These are phyloP conservation scores for Talaromyces wortmannii DNA, from an alignment of 495 filamentous ascomycete species.

Conservation along the genomic window DNA sequence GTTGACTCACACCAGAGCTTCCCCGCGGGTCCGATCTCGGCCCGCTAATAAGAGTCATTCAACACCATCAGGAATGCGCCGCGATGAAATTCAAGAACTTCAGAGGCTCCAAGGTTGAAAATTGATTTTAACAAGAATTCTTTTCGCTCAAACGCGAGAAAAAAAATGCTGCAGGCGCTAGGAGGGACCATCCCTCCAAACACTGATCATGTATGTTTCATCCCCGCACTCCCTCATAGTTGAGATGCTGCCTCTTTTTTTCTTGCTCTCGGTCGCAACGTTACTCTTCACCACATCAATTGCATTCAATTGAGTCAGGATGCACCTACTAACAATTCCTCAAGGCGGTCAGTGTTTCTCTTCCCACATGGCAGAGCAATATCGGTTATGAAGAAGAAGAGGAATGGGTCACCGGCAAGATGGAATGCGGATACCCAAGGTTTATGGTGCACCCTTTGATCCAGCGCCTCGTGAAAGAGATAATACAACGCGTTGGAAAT, in stretches of 20 bases:
- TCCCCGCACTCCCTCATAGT: constrained; percentile 14
- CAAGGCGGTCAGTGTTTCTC: constrained; percentile 90
- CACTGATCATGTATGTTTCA: constrained; percentile 46
- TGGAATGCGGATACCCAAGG: constrained; percentile 89
- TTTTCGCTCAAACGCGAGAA: neutral
- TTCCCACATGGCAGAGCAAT: constrained; percentile 89
- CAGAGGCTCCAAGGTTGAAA: neutral
- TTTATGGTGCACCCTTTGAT: constrained; percentile 92
- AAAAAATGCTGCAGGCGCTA: constrained; percentile 31
- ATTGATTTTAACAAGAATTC: neutral
- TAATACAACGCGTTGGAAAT: constrained; percentile 57
- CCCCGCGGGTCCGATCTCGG: too few species aligned
- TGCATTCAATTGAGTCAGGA: neutral
- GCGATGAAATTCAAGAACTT: neutral
- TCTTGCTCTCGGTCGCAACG: too few species aligned
- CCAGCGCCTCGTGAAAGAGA: constrained; percentile 59
- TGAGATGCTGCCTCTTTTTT: too few species aligned
- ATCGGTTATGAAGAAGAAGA: constrained; percentile 91
- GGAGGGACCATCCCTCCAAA: constrained; percentile 41
- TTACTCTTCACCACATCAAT: too few species aligned
- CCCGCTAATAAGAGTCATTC: too few species aligned
- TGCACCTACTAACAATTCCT: constrained; percentile 9
- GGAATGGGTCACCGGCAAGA: constrained; percentile 72
- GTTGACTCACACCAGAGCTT: too few species aligned
- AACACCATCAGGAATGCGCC: too few species aligned